Percentiles rank a stretch among this genome's conserved stretches.
Conservation (phyloP, 495 filamentous ascomycete species). For the Hyaloscypha bicolor region DNA sequence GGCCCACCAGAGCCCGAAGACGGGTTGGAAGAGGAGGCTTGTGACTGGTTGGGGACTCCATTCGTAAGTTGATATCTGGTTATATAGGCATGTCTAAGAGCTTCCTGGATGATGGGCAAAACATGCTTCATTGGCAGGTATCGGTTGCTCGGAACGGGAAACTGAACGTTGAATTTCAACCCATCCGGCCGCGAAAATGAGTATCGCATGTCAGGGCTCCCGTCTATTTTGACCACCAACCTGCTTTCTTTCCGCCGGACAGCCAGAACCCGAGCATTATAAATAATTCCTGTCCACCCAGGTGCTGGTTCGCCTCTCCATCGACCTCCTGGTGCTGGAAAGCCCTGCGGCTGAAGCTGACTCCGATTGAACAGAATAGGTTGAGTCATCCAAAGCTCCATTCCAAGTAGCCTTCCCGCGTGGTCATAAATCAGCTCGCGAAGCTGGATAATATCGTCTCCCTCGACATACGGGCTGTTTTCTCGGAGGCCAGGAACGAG, state of each 20-base stretch:
- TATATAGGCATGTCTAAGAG: conserved; percentile 25
- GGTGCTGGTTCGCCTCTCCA: conserved; percentile 13
- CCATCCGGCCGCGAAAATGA: background rate
- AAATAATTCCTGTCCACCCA: conserved; percentile 35
- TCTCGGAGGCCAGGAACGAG: conserved; percentile 45
- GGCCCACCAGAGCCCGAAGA: too few relatives aligned
- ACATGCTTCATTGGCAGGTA: conserved; percentile 27
- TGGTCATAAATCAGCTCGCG: conserved; percentile 39
- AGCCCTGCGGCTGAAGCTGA: conserved; percentile 34
- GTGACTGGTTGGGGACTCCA: too few relatives aligned
- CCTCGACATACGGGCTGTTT: conserved; percentile 43
- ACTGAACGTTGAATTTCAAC: conserved; percentile 33
- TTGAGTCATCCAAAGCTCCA: conserved; percentile 13
- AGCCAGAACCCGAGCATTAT: conserved; percentile 31
- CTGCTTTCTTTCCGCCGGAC: conserved; percentile 28
- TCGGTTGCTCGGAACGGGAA: conserved; percentile 31
- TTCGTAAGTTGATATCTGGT: too few relatives aligned
- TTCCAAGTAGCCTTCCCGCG: conserved; percentile 17
- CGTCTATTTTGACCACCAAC: conserved; percentile 24
- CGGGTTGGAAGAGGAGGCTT: too few relatives aligned
- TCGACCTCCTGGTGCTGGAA: conserved; percentile 15
- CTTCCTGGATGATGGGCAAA: conserved; percentile 29
- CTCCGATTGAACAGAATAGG: conserved; percentile 34
- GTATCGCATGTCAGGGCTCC: background rate
- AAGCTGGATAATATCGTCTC: conserved; percentile 46